Percentiles rank a stretch among this genome's conserved stretches.
These are phyloP conservation scores for Fusarium chaquense DNA, from an alignment of 2,329 filamentous ascomycete species.

Conservation along the genomic window DNA sequence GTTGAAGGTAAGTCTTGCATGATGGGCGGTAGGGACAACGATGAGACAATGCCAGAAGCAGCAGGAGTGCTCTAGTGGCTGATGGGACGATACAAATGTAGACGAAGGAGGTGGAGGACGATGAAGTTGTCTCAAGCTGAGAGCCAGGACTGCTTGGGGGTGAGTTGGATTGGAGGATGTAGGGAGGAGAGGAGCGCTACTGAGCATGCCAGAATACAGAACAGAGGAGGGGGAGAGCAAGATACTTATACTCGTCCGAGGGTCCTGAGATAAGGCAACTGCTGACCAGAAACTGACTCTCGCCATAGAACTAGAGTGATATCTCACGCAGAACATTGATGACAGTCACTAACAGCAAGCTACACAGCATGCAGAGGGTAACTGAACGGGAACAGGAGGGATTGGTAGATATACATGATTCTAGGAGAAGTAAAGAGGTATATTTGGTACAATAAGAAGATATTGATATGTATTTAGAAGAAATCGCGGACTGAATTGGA, in stretches of 20 bases:
- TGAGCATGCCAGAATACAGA: slow-evolving; percentile 24
- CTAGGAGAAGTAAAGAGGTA: not conserved
- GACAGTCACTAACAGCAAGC: not conserved
- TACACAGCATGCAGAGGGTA: not conserved
- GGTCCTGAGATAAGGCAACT: slow-evolving; percentile 10
- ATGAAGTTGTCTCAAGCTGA: not conserved
- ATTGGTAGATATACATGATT: not conserved
- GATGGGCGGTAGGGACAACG: not conserved
- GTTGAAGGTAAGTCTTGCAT: not conserved
- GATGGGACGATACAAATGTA: not conserved
- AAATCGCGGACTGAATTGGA: slow-evolving; percentile 5
- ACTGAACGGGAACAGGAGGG: not conserved
- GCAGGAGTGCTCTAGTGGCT: not conserved
- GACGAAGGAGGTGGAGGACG: not conserved
- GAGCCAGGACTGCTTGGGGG: not conserved
- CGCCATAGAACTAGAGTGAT: slow-evolving; percentile 2
- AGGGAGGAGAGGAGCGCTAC: slow-evolving; percentile 8
- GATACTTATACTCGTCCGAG: slow-evolving; percentile 45
- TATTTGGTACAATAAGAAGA: not conserved
- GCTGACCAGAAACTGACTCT: slow-evolving; percentile 15
- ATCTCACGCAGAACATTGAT: not conserved
- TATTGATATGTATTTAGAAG: not conserved
- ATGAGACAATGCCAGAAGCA: not conserved
- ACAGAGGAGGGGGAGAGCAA: slow-evolving; percentile 24
- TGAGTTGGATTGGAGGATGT: not conserved